These are phyloP conservation scores for Rhipidocladum racemiflorum DNA, from an alignment of 176 grass and related monocot genomes.

Conservation along the genomic window DNA sequence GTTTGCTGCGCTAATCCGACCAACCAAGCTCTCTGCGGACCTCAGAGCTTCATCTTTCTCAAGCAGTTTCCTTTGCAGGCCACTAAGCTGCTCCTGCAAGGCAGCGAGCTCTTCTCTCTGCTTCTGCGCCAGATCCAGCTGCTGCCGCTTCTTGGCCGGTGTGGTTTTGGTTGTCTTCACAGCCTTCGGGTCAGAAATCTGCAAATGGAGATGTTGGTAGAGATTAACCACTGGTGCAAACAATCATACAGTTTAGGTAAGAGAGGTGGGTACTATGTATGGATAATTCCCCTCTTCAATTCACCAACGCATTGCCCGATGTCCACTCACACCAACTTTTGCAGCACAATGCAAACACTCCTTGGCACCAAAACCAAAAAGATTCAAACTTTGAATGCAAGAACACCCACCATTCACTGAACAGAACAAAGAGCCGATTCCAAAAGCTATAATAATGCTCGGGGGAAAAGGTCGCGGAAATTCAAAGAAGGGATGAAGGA, in stretches of 20 bases:
- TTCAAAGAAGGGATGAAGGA: background rate
- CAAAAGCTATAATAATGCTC: constrained; percentile 16
- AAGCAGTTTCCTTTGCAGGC: constrained; percentile 62
- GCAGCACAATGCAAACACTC: background rate
- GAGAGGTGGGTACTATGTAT: constrained; percentile 5
- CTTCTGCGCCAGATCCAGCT: constrained; percentile 52
- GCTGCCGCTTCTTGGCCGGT: constrained; percentile 41
- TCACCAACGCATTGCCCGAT: background rate
- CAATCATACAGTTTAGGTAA: constrained; percentile 15
- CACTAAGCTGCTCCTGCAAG: constrained; percentile 65
- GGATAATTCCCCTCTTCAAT: constrained; percentile 18
- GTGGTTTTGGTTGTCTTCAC: constrained; percentile 33
- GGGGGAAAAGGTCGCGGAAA: background rate
- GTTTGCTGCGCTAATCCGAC: constrained; percentile 46
- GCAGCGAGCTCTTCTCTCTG: constrained; percentile 69
- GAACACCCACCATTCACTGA: constrained; percentile 21
- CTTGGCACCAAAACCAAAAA: background rate
- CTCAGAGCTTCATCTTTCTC: constrained; percentile 88
- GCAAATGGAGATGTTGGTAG: constrained; percentile 28
- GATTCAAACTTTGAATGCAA: constrained; percentile 6
- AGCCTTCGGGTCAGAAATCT: constrained; percentile 47
- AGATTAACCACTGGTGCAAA: constrained; percentile 33
- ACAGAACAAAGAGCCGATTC: constrained; percentile 23
- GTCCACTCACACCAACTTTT: background rate
- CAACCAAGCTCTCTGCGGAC: constrained; percentile 68